Conservation (phyloP, 306 rosid genomes). For the Bauhinia variegata region DNA sequence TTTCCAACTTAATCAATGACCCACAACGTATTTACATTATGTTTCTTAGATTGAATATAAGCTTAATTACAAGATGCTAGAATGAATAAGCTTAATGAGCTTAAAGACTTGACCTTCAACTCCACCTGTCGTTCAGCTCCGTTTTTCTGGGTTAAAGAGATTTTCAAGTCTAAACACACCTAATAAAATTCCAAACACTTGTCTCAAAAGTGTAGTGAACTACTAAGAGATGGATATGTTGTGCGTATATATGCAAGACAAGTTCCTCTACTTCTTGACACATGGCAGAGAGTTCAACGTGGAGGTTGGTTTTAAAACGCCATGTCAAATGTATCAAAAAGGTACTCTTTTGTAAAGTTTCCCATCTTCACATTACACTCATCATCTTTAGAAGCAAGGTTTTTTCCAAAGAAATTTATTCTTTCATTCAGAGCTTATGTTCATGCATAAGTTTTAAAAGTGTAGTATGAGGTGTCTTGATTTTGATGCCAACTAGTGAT, state of each 20-base stretch:
- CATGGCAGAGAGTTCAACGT: slow-evolving; percentile 65
- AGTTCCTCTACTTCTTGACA: slow-evolving; percentile 51
- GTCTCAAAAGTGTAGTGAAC: slow-evolving; percentile 54
- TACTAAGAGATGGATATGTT: slow-evolving; percentile 60
- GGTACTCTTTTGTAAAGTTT: slow-evolving; percentile 72
- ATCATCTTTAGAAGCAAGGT: too few relatives aligned
- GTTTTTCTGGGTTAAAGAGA: too few relatives aligned
- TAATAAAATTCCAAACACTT: too few relatives aligned
- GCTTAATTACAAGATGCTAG: too few relatives aligned
- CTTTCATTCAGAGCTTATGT: not conserved
- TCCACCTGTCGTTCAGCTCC: too few relatives aligned
- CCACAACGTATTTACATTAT: too few relatives aligned
- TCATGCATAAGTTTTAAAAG: not conserved
- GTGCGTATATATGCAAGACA: slow-evolving; percentile 59
- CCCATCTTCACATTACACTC: slow-evolving; percentile 51
- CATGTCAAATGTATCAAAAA: slow-evolving; percentile 58
- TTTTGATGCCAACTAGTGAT: slow-evolving; percentile 7
- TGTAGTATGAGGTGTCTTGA: not conserved
- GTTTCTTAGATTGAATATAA: too few relatives aligned
- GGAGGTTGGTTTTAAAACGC: slow-evolving; percentile 70
- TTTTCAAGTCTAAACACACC: too few relatives aligned
- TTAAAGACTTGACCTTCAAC: too few relatives aligned
- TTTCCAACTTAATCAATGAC: too few relatives aligned
- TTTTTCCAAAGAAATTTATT: slow-evolving; percentile 16
- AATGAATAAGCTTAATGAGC: too few relatives aligned